These are phyloP conservation scores for Symbiodinium pilosum DNA, from an alignment of 73 alveolate species.

Conservation along the genomic window DNA sequence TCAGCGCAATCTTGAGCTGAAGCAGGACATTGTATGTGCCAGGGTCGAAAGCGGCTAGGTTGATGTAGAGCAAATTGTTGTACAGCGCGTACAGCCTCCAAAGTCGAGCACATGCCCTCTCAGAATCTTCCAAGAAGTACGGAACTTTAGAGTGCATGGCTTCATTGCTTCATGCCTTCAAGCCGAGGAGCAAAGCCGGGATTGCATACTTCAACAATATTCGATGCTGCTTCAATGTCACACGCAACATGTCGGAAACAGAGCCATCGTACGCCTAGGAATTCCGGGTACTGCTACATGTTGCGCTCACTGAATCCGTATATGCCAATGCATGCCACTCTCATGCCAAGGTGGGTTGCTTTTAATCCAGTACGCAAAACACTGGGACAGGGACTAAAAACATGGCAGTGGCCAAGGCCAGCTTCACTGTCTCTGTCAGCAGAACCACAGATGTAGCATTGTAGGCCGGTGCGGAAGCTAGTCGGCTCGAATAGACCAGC, in stretches of 20 bases:
- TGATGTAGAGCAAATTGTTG: slow-evolving; percentile 83
- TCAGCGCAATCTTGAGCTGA: slow-evolving; percentile 73
- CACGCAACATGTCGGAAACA: slow-evolving; percentile 37
- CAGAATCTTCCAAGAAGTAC: too few species aligned
- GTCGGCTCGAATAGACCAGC: slow-evolving; percentile 70
- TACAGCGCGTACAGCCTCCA: slow-evolving; percentile 63
- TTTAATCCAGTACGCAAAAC: too few species aligned
- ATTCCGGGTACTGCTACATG: too few species aligned
- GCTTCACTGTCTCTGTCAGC: slow-evolving; percentile 65
- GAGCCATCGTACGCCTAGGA: slow-evolving; percentile 54
- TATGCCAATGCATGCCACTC: too few species aligned
- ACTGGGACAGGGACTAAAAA: slow-evolving; percentile 3
- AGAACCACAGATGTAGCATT: slow-evolving; percentile 87
- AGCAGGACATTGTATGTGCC: slow-evolving; percentile 88
- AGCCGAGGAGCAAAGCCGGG: slow-evolving; percentile 28
- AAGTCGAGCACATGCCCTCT: too few species aligned
- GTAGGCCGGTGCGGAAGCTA: slow-evolving; percentile 38
- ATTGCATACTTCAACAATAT: slow-evolving; percentile 46
- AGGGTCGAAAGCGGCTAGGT: slow-evolving; percentile 59
- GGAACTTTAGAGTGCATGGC: too few species aligned
- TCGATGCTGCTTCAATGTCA: not conserved
- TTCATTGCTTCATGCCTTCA: not conserved
- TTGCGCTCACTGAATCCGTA: too few species aligned
- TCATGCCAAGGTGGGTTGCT: not conserved
- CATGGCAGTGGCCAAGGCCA: slow-evolving; percentile 62